Percentiles rank a stretch among this genome's conserved stretches.
phyloP scores from a whole-genome alignment of 208 protist species.

The Wallacemonas collosoma region DNA sequence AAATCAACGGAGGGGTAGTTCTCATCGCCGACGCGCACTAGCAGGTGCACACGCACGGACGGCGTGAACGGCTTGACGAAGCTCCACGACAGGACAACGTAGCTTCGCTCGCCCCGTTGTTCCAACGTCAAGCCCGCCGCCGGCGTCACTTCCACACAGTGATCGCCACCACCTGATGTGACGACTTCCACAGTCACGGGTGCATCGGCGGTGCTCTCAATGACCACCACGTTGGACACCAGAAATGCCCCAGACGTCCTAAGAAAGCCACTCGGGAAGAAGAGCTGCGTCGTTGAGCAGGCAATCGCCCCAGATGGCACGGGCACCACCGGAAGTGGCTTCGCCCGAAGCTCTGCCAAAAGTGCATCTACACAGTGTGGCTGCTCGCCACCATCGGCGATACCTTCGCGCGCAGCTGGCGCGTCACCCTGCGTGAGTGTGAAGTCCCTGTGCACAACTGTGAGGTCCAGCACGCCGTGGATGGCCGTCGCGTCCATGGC shows the following conservation, averaged over 20 bases:
- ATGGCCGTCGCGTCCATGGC: constrained; percentile 25
- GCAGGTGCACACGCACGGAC: constrained; percentile 30
- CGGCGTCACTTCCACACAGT: constrained; percentile 23
- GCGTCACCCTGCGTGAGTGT: neutral
- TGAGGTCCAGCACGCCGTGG: constrained; percentile 44
- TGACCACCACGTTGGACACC: constrained; percentile 66
- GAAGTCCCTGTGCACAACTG: constrained; percentile 12
- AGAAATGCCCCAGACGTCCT: constrained; percentile 49
- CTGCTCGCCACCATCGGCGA: neutral
- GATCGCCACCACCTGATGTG: constrained; percentile 19
- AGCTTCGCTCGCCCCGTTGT: constrained; percentile 22
- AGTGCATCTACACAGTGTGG: neutral
- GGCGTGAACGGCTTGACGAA: constrained; percentile 43
- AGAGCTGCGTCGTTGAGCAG: constrained; percentile 51
- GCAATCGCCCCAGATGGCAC: constrained; percentile 14
- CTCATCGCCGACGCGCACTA: constrained; percentile 39
- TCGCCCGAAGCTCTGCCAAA: neutral
- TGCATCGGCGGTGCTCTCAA: constrained; percentile 48
- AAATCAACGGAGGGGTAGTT: constrained; percentile 44
- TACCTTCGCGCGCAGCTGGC: neutral
- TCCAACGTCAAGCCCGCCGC: constrained; percentile 25
- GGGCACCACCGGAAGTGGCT: constrained; percentile 15
- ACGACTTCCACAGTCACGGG: constrained; percentile 45
- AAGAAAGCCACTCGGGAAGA: constrained; percentile 58
- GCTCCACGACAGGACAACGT: constrained; percentile 60